These are phyloP conservation scores for Aureobasidium sp. DNA, from an alignment of 2,329 filamentous ascomycete species.

Conservation along the genomic window DNA sequence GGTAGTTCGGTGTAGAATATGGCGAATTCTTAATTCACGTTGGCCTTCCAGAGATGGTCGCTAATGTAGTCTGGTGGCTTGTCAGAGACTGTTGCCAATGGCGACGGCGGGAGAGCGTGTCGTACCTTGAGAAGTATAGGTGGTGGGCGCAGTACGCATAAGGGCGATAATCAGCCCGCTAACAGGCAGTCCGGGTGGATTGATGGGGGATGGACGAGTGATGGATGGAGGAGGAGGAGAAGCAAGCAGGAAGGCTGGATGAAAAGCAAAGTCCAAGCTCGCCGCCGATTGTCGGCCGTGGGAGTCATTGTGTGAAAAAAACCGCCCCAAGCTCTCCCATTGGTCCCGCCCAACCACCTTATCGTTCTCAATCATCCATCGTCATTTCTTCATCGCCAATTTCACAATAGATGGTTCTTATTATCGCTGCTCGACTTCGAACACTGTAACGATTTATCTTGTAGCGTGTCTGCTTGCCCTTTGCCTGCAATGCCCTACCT, in stretches of 20 bases:
- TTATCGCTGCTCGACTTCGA: too few relatives aligned
- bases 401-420: too few relatives aligned
- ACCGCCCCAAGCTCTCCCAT: not conserved
- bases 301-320: constrained; percentile 1
- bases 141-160: constrained; percentile 45
- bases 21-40: constrained; percentile 48
- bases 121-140: constrained; percentile 48
- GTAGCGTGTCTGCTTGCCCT: too few relatives aligned
- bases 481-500: too few relatives aligned
- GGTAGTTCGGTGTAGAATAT: constrained; percentile 18
- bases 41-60: constrained; percentile 64
- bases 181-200: constrained; percentile 15
- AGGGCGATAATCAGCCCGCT: constrained; percentile 17
- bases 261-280: not conserved
- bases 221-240: not conserved
- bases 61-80: constrained; percentile 54
- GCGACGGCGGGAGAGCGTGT: not conserved
- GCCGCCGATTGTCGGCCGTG: not conserved
- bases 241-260: not conserved
- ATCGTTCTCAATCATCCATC: constrained; percentile 4
- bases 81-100: constrained; percentile 16
- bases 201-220: constrained; percentile 4
- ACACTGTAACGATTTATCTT: too few relatives aligned
- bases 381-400: too few relatives aligned
- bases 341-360: not conserved